Conservation (phyloP, 1,284 basidiomycete species). For the Sutorius eximius region DNA sequence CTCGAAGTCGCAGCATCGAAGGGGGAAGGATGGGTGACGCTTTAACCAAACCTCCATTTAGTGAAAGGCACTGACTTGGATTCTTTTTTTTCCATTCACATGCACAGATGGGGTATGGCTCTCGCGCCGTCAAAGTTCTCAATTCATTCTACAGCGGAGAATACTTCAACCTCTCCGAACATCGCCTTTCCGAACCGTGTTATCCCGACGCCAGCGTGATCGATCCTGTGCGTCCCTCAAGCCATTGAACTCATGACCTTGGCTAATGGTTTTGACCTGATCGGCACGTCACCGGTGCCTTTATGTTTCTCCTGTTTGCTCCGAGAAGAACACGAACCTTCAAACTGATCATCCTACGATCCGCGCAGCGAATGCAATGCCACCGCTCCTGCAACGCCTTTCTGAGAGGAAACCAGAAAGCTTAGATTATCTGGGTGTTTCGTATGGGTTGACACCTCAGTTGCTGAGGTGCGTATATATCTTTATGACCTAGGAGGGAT, state of each 20-base stretch:
- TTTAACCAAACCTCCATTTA: background rate
- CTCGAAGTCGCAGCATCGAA: background rate
- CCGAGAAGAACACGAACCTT: slow-evolving; percentile 47
- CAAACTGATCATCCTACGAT: slow-evolving; percentile 76
- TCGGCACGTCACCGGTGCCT: background rate
- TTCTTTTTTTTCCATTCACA: background rate
- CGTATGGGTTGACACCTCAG: slow-evolving; percentile 90
- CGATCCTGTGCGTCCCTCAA: slow-evolving; percentile 51
- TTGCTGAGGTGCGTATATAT: slow-evolving; percentile 62
- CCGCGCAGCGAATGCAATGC: slow-evolving; percentile 80
- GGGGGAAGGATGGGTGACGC: background rate
- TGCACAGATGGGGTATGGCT: slow-evolving; percentile 92
- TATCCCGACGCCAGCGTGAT: slow-evolving; percentile 65
- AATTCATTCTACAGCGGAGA: slow-evolving; percentile 93
- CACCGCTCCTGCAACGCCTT: slow-evolving; percentile 89
- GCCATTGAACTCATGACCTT: background rate
- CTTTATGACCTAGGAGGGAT: background rate
- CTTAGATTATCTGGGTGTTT: slow-evolving; percentile 95
- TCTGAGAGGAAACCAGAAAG: slow-evolving; percentile 89
- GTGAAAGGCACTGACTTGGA: slow-evolving; percentile 8
- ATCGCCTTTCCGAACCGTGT: slow-evolving; percentile 45
- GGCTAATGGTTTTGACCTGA: slow-evolving; percentile 4
- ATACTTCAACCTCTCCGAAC: slow-evolving; percentile 87
- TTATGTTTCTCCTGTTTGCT: background rate
- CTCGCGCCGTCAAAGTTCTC: slow-evolving; percentile 85